These are phyloP conservation scores for Sordariomycetes sp. DNA, from an alignment of 2,329 filamentous ascomycete genomes.

Conservation along the genomic window DNA sequence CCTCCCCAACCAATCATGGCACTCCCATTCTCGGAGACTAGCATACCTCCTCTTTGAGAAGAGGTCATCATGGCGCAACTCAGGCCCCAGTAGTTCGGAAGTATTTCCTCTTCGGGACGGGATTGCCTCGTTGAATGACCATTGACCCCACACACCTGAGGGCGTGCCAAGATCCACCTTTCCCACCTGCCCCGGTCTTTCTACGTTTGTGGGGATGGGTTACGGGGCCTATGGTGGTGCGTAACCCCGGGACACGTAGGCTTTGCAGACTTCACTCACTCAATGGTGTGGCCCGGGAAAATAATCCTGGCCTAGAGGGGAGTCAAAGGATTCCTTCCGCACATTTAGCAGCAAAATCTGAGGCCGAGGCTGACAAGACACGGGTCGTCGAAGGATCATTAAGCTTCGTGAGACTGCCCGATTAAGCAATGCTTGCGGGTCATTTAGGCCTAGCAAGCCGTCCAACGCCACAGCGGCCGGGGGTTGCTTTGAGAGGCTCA, in stretches of 20 bases:
- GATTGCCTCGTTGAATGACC: not conserved
- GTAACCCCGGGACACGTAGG: too few relatives aligned
- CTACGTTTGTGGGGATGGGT: not conserved
- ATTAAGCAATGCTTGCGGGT: not conserved
- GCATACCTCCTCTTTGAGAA: not conserved
- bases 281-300: too few relatives aligned
- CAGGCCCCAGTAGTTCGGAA: not conserved
- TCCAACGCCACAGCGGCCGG: not conserved
- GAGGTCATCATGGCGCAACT: not conserved
- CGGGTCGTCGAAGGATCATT: not conserved
- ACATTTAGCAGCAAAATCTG: too few relatives aligned
- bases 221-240: too few relatives aligned
- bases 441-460: not conserved
- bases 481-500: not conserved
- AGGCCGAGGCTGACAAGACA: not conserved
- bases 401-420: not conserved
- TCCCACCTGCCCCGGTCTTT: not conserved
- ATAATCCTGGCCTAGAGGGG: too few relatives aligned
- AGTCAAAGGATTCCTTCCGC: too few relatives aligned
- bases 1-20: not conserved
- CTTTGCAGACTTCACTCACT: too few relatives aligned
- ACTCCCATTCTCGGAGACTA: not conserved
- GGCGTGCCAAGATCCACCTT: not conserved
- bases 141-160: not conserved
- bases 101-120: not conserved